Base-by-base conservation (phyloP, 208 protist species). In the Phytomonas francai region DNA sequence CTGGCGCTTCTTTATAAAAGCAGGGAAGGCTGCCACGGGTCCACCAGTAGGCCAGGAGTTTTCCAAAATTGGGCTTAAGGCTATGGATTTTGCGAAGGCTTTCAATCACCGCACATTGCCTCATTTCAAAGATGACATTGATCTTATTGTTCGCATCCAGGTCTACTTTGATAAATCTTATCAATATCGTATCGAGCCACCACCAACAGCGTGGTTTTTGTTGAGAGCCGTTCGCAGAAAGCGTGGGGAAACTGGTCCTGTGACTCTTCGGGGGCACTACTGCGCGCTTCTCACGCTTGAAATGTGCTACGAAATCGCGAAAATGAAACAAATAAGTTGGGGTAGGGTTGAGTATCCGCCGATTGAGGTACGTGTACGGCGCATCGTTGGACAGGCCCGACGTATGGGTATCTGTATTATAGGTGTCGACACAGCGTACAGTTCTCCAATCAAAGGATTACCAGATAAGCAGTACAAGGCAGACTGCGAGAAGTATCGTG, bases 91-190 rank as follows among this genome's bases (percentile, higher is more conserved):
- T 68, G 72, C 84, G 39, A 96, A 96, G 73, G 76, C 80, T 27
- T 96, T 94, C 71, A 96, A 96, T 77, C 88, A 94, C 60, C 83
- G 85, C 62, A 96, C 91, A 4, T 92, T 92, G 73, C 85, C 84
- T 57, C 56, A 87, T 59, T 93, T 96, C 61, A 94, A 93, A 72
- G 86, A 93, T 45, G 91, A 96, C 65, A 68, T 93, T 34, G 91
- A 96, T 28, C 79, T 96, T 19, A 87, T 94, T 39, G 86, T 94
- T 59, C 88, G 89, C 66, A 90, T 96, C 61, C 89, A 96, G 69
- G 87, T 96, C 25, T 94, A 93, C 81, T 92, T 94, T 80, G 91
- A 96, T 72, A 96, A 96, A 68, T 91, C 91, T 14, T 96, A 94
- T 74, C 59, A 73, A 36, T 96, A 88, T 71, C 73, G 79, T 36